Percentiles rank a stretch among this genome's conserved stretches.
phyloP scores from a whole-genome alignment of 148 eudicot species.

The Amaranthus palmeri region DNA sequence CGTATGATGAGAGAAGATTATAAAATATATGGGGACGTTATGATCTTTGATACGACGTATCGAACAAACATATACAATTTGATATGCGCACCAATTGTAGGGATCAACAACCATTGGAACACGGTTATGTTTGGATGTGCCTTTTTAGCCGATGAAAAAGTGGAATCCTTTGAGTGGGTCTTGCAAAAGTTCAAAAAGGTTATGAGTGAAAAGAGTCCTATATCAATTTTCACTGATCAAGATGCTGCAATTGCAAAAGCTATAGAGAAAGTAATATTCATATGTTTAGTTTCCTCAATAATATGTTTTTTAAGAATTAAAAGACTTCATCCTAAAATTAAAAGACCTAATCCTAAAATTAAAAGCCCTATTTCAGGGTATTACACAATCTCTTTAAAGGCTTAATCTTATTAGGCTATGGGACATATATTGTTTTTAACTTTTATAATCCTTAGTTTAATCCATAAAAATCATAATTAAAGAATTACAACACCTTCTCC shows the following conservation, averaged over 20 bases:
- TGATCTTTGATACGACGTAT: neutral
- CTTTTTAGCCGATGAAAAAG: neutral
- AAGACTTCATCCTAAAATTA: neutral
- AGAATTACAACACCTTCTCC: too few relatives aligned
- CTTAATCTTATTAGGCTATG: too few relatives aligned
- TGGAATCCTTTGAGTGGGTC: neutral
- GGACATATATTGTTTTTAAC: too few relatives aligned
- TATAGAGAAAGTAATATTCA: neutral
- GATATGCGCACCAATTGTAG: neutral
- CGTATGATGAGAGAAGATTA: constrained; percentile 2
- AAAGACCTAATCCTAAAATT: neutral
- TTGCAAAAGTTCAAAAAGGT: neutral
- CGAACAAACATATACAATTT: constrained; percentile 5
- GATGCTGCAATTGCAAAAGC: neutral
- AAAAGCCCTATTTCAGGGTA: too few relatives aligned
- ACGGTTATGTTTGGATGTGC: neutral
- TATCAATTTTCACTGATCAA: neutral
- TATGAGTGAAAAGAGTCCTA: neutral
- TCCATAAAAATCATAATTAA: too few relatives aligned
- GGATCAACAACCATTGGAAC: constrained; percentile 2
- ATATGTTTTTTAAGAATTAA: neutral
- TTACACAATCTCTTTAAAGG: too few relatives aligned
- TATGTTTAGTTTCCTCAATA: neutral
- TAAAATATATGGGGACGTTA: neutral
- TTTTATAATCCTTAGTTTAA: too few relatives aligned